phyloP scores from a whole-genome alignment of 2,329 filamentous ascomycete genomes.

The Teratosphaeriaceae sp. region DNA sequence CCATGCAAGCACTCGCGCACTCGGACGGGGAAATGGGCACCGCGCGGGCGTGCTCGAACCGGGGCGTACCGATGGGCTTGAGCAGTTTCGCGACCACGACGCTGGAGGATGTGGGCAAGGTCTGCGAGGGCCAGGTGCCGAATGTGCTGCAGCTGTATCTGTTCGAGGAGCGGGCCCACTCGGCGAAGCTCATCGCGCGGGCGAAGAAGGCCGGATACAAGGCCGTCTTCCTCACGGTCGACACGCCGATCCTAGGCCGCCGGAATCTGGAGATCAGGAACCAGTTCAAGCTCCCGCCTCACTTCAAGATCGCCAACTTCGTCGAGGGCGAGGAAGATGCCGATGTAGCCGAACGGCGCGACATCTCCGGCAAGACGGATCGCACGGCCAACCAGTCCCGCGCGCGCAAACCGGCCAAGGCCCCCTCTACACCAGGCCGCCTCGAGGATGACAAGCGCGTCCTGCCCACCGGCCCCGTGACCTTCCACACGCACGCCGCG shows the following conservation, averaged over 20 bases:
- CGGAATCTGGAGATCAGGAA: slow-evolving; percentile 51
- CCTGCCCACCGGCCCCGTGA: slow-evolving; percentile 29
- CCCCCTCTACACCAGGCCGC: slow-evolving; percentile 19
- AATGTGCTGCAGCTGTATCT: slow-evolving; percentile 52
- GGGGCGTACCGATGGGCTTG: slow-evolving; percentile 43
- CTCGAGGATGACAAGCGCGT: slow-evolving; percentile 25
- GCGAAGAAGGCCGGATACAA: slow-evolving; percentile 43
- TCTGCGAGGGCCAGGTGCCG: slow-evolving; percentile 34
- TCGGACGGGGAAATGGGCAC: slow-evolving; percentile 47
- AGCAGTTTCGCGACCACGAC: slow-evolving; percentile 43
- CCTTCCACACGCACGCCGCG: slow-evolving; percentile 34
- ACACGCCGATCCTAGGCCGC: slow-evolving; percentile 49
- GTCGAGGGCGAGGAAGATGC: slow-evolving; percentile 15
- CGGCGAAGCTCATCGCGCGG: slow-evolving; percentile 31
- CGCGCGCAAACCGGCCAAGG: slow-evolving; percentile 7
- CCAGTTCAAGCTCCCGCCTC: slow-evolving; percentile 38
- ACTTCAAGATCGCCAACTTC: slow-evolving; percentile 32
- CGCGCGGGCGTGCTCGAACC: slow-evolving; percentile 41
- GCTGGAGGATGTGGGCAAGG: slow-evolving; percentile 46
- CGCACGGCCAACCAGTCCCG: slow-evolving; percentile 6
- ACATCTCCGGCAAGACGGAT: slow-evolving; percentile 5
- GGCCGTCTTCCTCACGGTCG: slow-evolving; percentile 51
- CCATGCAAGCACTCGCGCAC: slow-evolving; percentile 48
- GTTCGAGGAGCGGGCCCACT: slow-evolving; percentile 47
- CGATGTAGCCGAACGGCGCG: slow-evolving; percentile 11